These are phyloP conservation scores for Phycomyces blakesleeanus DNA, from an alignment of 192 early-diverging fungal species.

Conservation along the genomic window DNA sequence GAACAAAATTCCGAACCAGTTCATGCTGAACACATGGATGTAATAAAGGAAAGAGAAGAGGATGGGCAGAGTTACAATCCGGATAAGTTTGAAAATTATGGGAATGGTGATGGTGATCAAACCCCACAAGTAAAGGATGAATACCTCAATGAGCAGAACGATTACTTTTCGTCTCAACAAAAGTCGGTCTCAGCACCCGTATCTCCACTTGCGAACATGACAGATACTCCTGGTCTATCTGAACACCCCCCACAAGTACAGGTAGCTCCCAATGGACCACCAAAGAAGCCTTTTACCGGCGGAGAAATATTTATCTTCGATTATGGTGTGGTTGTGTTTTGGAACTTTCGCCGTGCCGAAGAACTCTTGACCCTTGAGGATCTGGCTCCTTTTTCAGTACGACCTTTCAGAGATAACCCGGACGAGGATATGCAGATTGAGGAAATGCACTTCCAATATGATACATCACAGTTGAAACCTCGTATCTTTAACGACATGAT, in stretches of 20 bases:
- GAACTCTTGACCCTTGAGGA: slow-evolving; percentile 49
- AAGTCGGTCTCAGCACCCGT: not conserved
- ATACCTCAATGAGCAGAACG: not conserved
- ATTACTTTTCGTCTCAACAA: not conserved
- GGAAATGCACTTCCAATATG: slow-evolving; percentile 82
- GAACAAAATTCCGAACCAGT: not conserved
- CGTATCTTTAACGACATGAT: slow-evolving; percentile 87
- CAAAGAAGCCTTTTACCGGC: slow-evolving; percentile 37
- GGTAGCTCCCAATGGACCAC: not conserved
- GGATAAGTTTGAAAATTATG: not conserved
- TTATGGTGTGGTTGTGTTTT: slow-evolving; percentile 58
- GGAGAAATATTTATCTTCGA: slow-evolving; percentile 58
- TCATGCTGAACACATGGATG: not conserved
- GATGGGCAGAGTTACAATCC: not conserved
- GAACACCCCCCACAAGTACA: not conserved
- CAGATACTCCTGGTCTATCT: not conserved
- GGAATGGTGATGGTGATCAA: not conserved
- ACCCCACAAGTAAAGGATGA: not conserved
- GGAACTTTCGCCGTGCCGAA: slow-evolving; percentile 53
- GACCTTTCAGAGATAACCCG: slow-evolving; percentile 37
- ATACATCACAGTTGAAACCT: slow-evolving; percentile 55
- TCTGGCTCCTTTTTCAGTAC: slow-evolving; percentile 34
- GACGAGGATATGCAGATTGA: slow-evolving; percentile 62
- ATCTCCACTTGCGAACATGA: slow-evolving; percentile 27
- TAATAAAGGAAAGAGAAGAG: not conserved